Evolutionary conservation across 805 yeast species (phyloP), one percentile per base, ranked within the genome.

Genomic region (Starmerella vaccinii): DNA sequence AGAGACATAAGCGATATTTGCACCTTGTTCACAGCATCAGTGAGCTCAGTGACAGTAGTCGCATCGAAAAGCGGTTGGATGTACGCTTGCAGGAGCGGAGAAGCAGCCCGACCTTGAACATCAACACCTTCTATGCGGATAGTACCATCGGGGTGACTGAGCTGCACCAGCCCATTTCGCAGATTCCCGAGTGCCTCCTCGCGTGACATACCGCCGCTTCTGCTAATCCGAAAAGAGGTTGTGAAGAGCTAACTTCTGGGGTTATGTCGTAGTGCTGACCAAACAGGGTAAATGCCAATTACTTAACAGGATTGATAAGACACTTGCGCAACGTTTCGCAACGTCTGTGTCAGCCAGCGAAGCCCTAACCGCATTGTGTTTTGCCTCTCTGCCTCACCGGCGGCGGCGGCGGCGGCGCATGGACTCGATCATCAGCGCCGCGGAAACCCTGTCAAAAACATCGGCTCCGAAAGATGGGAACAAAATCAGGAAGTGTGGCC

Each of bases 61-160:
- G 64, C 65, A 30, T 55, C 50, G n/a, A 69, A 53, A 2, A 69
- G 49, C 5, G 70, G 69, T 41, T 58, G 58, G 18, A 65, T 46
- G 32, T 66, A 64, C 15, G 65, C 57, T 23, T 59, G 53, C 45
- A 71, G 45, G 30, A 64, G 58, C 9, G 59, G 46, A 1, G 61
- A 47, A 1, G 64, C 65, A 3, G 69, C 69, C 4, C 67, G 61
- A 6, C 73, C 73, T 3, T 51, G 47, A 13, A 68, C 63, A 18
- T 55, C 54, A 7, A 69, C 59, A 2, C 62, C 62, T 15, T 40
- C 27, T 1, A 56, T 35, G 6, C n/a, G 12, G 15, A 56, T 21
- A 5, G 16, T 23, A 1, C 52, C 59, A 27, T 34, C 39, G 9
- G 58, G 48, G 12, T 33, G 43, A 4, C 51, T 38, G 4, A 56